phyloP scores from a whole-genome alignment of 2,329 filamentous ascomycete genomes.

The Hyphodiscus sp. region DNA sequence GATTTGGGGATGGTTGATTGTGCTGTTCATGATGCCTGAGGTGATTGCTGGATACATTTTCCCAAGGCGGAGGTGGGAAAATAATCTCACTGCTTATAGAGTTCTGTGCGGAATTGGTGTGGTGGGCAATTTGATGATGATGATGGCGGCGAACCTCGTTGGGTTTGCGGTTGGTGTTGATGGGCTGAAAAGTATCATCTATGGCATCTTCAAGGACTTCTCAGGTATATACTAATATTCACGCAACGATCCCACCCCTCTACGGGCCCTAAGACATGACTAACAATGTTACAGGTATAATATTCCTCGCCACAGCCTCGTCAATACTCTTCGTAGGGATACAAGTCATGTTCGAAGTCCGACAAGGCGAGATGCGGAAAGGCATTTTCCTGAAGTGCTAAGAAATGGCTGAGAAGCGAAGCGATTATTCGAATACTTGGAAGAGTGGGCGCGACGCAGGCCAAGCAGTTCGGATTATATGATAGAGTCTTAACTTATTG shows the following conservation, averaged over 20 bases:
- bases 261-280: not conserved
- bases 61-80: conserved; percentile 61
- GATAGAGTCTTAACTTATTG: too few species aligned
- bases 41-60: conserved; percentile 66
- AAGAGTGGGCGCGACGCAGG: too few species aligned
- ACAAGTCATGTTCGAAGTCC: conserved; percentile 94
- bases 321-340: conserved; percentile 73
- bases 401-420: not conserved
- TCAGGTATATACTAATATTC: conserved; percentile 45
- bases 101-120: conserved; percentile 74
- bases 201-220: conserved; percentile 69
- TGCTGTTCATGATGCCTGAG: conserved; percentile 89
- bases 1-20: conserved; percentile 95
- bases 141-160: conserved; percentile 92
- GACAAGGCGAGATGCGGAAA: conserved; percentile 74
- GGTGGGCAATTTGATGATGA: conserved; percentile 82
- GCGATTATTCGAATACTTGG: not conserved
- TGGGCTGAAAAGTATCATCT: conserved; percentile 69
- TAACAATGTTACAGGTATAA: conserved; percentile 45
- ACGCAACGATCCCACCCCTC: not conserved
- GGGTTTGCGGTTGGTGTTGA: conserved; percentile 92
- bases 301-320: conserved; percentile 68
- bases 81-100: conserved; percentile 65
- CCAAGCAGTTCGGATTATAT: too few species aligned
- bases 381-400: conserved; percentile 82